These are phyloP conservation scores for Diaporthe helianthi DNA, from an alignment of 2,329 filamentous ascomycete species.

Conservation along the genomic window DNA sequence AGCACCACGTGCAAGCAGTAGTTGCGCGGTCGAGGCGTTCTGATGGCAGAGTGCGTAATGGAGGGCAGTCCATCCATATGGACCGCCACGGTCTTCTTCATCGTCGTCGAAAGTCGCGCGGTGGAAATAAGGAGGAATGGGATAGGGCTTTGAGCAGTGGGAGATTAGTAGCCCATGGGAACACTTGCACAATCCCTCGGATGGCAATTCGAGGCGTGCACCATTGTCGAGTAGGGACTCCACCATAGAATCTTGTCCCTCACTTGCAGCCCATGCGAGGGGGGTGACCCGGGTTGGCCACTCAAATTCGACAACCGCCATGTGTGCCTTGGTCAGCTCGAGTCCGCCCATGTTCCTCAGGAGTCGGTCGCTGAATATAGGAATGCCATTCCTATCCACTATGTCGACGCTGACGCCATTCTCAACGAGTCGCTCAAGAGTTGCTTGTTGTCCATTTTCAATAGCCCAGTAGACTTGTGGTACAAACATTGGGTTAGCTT, in stretches of 20 bases:
- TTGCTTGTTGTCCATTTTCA: not conserved
- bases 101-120: no score
- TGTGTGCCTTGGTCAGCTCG: not conserved
- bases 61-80: not conserved
- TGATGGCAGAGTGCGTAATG: not conserved
- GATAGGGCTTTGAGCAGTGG: fast-evolving
- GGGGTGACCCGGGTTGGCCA: not conserved
- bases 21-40: not conserved
- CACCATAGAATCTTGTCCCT: not conserved
- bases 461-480: not conserved
- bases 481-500: not conserved
- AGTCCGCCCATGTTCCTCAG: no score
- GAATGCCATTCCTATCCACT: no score
- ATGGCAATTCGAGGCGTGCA: not conserved
- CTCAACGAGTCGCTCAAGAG: not conserved
- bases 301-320: no score
- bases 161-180: not conserved
- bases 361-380: no score
- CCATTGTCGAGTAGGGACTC: not conserved
- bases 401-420: not conserved
- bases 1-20: not conserved
- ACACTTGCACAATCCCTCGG: not conserved
- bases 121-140: no score
- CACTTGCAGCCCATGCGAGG: not conserved
- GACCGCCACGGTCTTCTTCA: no score